These are phyloP conservation scores for Fusarium transvaalense DNA, from an alignment of 2,329 filamentous ascomycete genomes.

Conservation along the genomic window DNA sequence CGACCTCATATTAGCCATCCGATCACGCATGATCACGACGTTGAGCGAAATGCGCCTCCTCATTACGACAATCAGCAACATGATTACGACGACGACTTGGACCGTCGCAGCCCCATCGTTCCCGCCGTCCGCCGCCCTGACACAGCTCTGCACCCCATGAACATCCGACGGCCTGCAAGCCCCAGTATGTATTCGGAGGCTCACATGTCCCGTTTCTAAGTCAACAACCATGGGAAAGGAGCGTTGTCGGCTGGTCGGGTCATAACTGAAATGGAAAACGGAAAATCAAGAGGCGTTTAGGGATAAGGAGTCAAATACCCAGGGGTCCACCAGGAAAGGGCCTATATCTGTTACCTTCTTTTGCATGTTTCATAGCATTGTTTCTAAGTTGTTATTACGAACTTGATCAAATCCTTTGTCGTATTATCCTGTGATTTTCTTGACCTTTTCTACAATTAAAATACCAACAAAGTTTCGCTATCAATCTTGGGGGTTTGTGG, in stretches of 20 bases:
- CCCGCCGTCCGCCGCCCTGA: slow-evolving; percentile 68
- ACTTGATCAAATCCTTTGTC: background rate
- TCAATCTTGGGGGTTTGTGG: too few species aligned
- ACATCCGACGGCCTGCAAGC: slow-evolving; percentile 57
- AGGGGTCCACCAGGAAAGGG: slow-evolving; percentile 16
- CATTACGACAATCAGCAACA: slow-evolving; percentile 19
- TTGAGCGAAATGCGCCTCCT: slow-evolving; percentile 53
- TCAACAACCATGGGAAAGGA: background rate
- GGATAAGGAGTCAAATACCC: slow-evolving; percentile 43
- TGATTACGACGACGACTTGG: slow-evolving; percentile 42
- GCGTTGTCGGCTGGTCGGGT: background rate
- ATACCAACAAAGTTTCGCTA: too few species aligned
- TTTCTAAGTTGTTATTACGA: background rate
- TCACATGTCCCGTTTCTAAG: slow-evolving; percentile 63
- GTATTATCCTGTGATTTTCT: background rate
- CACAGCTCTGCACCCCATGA: slow-evolving; percentile 69
- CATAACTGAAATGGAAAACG: too few species aligned
- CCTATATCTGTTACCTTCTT: slow-evolving; percentile 20
- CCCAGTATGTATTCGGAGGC: slow-evolving; percentile 63
- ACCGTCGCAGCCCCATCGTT: slow-evolving; percentile 66
- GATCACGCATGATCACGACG: slow-evolving; percentile 49
- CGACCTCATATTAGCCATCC: slow-evolving; percentile 53
- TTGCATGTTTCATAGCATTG: slow-evolving; percentile 4
- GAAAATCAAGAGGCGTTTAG: slow-evolving; percentile 31
- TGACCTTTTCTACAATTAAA: background rate